Conservation (phyloP, 768 basidiomycete genomes). For the Kwoniella heveanensis region DNA sequence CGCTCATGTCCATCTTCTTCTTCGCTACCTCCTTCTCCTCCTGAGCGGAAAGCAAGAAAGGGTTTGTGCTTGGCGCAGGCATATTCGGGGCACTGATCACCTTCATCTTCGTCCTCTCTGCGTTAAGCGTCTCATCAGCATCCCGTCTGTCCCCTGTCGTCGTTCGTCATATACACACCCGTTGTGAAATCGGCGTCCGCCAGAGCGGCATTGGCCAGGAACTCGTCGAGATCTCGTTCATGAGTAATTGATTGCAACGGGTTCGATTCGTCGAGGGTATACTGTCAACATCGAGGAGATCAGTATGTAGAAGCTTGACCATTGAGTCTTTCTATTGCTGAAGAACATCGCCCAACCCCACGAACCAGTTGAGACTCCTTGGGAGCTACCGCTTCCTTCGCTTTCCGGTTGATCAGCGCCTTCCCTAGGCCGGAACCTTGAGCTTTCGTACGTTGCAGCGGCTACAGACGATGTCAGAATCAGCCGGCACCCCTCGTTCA, state of each 20-base stretch:
- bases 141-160: neutral
- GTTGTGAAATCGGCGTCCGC: slow-evolving; percentile 96
- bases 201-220: slow-evolving; percentile 88
- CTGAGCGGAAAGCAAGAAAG: slow-evolving; percentile 77
- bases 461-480: neutral
- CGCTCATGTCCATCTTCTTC: slow-evolving; percentile 73
- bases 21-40: slow-evolving; percentile 76
- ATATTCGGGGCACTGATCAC: slow-evolving; percentile 55
- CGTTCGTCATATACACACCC: slow-evolving; percentile 61
- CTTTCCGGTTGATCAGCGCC: slow-evolving; percentile 90
- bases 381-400: slow-evolving; percentile 65
- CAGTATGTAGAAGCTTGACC: too few relatives aligned
- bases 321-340: neutral
- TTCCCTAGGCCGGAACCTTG: slow-evolving; percentile 71
- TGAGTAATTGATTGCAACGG: slow-evolving; percentile 87
- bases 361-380: slow-evolving; percentile 71
- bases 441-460: slow-evolving; percentile 45
- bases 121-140: neutral
- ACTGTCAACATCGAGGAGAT: slow-evolving; percentile 61
- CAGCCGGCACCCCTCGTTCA: neutral
- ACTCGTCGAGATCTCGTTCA: slow-evolving; percentile 92
- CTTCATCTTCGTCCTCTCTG: slow-evolving; percentile 58
- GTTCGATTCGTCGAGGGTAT: slow-evolving; percentile 68
- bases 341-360: neutral
- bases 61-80: slow-evolving; percentile 64